phyloP scores from a whole-genome alignment of 2,329 filamentous ascomycete species.

The Fusarium redolens region DNA sequence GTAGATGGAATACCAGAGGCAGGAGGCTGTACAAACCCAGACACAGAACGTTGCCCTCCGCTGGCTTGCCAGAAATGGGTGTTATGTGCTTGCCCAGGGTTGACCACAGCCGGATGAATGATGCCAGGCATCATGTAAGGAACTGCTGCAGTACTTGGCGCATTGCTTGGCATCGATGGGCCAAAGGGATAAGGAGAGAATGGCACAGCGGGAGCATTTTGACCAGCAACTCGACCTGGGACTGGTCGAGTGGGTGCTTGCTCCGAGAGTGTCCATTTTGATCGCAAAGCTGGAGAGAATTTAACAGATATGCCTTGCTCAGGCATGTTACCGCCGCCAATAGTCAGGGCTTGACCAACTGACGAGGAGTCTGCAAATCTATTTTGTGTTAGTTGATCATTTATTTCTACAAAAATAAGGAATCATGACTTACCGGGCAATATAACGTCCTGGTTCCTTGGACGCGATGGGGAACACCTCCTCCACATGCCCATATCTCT shows the following conservation, averaged over 20 bases:
- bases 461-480: slow-evolving; percentile 38
- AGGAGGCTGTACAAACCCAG: slow-evolving; percentile 6
- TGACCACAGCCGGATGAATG: slow-evolving; percentile 17
- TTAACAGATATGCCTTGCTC: slow-evolving; percentile 44
- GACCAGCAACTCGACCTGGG: background rate
- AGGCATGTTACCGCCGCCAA: slow-evolving; percentile 36
- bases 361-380: slow-evolving; percentile 47
- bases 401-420: background rate
- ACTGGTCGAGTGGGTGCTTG: slow-evolving; percentile 3
- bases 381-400: background rate
- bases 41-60: slow-evolving; percentile 18
- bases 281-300: slow-evolving; percentile 46
- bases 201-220: background rate
- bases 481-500: slow-evolving; percentile 48
- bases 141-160: background rate
- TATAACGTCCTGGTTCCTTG: slow-evolving; percentile 30
- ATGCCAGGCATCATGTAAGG: slow-evolving; percentile 9
- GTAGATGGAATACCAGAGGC: background rate
- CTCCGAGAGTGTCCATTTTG: slow-evolving; percentile 46
- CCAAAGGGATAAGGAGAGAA: slow-evolving; percentile 17
- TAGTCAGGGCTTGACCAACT: slow-evolving; percentile 41
- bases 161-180: background rate
- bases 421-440: slow-evolving; percentile 46
- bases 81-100: slow-evolving; percentile 2
- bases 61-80: background rate